Evolutionary conservation across 2,329 filamentous ascomycete species (phyloP).

Genomic region (Penicillium sp.): DNA sequence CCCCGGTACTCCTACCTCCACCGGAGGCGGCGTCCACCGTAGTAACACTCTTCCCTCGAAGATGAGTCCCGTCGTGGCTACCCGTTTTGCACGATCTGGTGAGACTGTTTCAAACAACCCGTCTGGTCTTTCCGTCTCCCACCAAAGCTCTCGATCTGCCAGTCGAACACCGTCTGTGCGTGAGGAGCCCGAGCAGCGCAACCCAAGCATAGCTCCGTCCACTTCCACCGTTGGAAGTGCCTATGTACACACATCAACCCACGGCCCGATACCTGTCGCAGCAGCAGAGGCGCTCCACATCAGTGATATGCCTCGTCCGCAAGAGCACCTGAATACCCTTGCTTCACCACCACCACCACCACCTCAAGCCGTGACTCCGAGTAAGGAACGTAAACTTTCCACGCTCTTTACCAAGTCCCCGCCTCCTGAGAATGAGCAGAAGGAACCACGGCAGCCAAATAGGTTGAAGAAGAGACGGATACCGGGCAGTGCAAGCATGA

Average conservation of each 20-base stretch:
- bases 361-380: constrained; percentile 52
- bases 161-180: constrained; percentile 27
- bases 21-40: constrained; percentile 60
- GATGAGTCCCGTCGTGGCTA: constrained; percentile 70
- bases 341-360: constrained; percentile 31
- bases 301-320: constrained; percentile 15
- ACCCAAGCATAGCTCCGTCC: constrained; percentile 8
- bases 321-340: constrained; percentile 50
- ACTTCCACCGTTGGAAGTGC: constrained; percentile 17
- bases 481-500: constrained; percentile 73
- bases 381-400: constrained; percentile 66
- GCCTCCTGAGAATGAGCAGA: constrained; percentile 57
- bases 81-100: constrained; percentile 62
- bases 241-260: constrained; percentile 34
- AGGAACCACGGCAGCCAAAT: constrained; percentile 71
- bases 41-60: constrained; percentile 96
- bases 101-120: constrained; percentile 51
- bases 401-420: constrained; percentile 67
- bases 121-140: constrained; percentile 28
- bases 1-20: constrained; percentile 60
- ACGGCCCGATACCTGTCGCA: constrained; percentile 30
- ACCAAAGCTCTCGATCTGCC: constrained; percentile 30
- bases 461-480: constrained; percentile 87
- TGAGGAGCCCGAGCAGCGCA: constrained; percentile 15
- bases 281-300: constrained; percentile 16